Evolutionary conservation across 768 basidiomycete genomes (phyloP).

Genomic region (Trichaptum fuscoviolaceum): DNA sequence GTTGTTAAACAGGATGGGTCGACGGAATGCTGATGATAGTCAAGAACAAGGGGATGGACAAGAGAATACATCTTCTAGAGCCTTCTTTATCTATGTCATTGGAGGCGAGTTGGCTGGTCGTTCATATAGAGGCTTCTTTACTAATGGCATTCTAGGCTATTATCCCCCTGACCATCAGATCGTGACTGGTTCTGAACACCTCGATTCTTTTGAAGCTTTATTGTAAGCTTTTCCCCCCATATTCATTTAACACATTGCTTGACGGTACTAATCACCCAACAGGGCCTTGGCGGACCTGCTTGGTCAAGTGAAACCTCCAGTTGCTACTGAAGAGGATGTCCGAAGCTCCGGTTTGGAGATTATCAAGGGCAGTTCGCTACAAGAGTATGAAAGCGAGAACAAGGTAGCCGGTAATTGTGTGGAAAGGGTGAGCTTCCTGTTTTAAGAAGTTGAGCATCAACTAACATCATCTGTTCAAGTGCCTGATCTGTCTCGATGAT

Average conservation of each 20-base stretch:
- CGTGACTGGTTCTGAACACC: slow-evolving; percentile 66
- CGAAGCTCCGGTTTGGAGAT: slow-evolving; percentile 77
- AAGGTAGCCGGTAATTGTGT: slow-evolving; percentile 71
- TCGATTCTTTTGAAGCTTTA: slow-evolving; percentile 77
- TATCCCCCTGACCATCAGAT: slow-evolving; percentile 89
- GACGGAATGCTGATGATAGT: neutral
- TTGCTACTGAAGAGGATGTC: slow-evolving; percentile 79
- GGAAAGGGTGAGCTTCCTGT: slow-evolving; percentile 56
- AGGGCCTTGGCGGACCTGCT: slow-evolving; percentile 82
- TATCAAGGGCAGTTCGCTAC: slow-evolving; percentile 53
- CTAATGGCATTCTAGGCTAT: slow-evolving; percentile 50
- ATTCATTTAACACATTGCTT: slow-evolving; percentile 12
- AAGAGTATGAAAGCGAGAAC: slow-evolving; percentile 52
- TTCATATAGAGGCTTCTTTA: slow-evolving; percentile 6
- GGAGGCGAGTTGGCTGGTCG: slow-evolving; percentile 44
- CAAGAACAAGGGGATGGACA: neutral
- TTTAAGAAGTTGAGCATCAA: neutral
- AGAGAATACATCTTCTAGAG: slow-evolving; percentile 29
- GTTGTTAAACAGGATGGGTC: neutral
- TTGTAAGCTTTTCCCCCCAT: slow-evolving; percentile 40
- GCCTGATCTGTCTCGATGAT: slow-evolving; percentile 84
- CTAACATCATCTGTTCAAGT: slow-evolving; percentile 35
- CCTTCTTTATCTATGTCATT: slow-evolving; percentile 89
- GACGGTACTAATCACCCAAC: neutral
- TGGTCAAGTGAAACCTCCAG: slow-evolving; percentile 78